Percentiles rank a stretch among this genome's conserved stretches.
phyloP scores from a whole-genome alignment of 306 rosid species.

The Vicia villosa region DNA sequence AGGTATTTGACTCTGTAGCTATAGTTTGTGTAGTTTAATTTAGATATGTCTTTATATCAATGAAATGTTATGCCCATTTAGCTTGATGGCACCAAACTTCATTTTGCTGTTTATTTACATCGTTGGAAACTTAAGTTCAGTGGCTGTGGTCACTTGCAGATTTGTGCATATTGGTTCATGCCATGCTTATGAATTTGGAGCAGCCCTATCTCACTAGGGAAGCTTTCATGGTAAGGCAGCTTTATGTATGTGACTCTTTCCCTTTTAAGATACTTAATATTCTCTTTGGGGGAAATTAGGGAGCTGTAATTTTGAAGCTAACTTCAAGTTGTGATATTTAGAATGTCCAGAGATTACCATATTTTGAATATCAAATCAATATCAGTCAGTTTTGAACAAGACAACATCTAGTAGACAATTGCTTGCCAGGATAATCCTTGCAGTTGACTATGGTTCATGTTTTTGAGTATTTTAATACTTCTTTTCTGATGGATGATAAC shows the following conservation, averaged over 20 bases:
- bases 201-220: neutral
- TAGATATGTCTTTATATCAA: neutral
- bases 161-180: constrained; percentile 19
- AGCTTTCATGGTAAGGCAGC: constrained; percentile 29
- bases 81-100: constrained; percentile 13
- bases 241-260: constrained; percentile 21
- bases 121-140: constrained; percentile 18
- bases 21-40: neutral
- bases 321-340: neutral
- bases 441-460: neutral
- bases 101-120: neutral
- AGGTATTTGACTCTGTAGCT: constrained; percentile 25
- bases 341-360: neutral
- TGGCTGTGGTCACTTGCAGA: constrained; percentile 34
- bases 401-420: neutral
- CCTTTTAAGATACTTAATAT: neutral
- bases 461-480: constrained; percentile 1
- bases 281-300: neutral
- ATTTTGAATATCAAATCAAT: neutral
- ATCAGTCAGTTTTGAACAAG: neutral
- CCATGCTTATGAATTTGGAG: constrained; percentile 9
- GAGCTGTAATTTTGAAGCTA: constrained; percentile 7
- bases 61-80: constrained; percentile 6
- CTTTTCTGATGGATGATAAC: too few species aligned
- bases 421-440: neutral